A percentile compares a stretch with the other conserved stretches of the same genome.
phyloP scores from a whole-genome alignment of 768 basidiomycete genomes.

The Tulasnella calospora region DNA sequence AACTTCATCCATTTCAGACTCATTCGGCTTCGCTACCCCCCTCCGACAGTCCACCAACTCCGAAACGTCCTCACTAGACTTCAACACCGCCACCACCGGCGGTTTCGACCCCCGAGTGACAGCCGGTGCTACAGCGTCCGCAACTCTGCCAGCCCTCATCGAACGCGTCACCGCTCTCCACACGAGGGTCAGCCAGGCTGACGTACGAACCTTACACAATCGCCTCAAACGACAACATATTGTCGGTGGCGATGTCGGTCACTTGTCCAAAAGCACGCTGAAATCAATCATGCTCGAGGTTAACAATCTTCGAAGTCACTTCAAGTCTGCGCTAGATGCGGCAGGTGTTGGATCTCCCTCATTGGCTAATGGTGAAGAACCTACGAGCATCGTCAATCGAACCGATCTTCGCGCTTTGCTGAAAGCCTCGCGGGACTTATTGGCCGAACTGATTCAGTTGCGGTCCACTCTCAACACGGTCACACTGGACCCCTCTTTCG shows the following conservation, averaged over 20 bases:
- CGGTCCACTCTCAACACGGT: slow-evolving; percentile 82
- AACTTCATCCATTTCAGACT: slow-evolving; percentile 51
- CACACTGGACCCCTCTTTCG: slow-evolving; percentile 78
- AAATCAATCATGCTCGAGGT: slow-evolving; percentile 67
- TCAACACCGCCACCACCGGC: background rate
- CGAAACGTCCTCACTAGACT: slow-evolving; percentile 21
- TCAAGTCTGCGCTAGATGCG: slow-evolving; percentile 47
- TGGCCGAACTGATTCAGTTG: slow-evolving; percentile 75
- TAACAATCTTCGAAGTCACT: slow-evolving; percentile 61
- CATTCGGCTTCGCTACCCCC: slow-evolving; percentile 14
- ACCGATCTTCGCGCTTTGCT: slow-evolving; percentile 79
- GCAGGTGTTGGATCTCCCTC: slow-evolving; percentile 37
- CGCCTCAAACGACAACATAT: slow-evolving; percentile 86
- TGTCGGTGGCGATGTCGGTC: slow-evolving; percentile 72
- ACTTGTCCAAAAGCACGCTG: slow-evolving; percentile 80
- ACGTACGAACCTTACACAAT: slow-evolving; percentile 81
- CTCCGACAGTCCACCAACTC: slow-evolving; percentile 12
- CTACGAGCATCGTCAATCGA: slow-evolving; percentile 53
- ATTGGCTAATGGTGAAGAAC: slow-evolving; percentile 58
- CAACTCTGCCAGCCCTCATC: slow-evolving; percentile 36
- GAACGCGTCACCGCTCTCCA: slow-evolving; percentile 58
- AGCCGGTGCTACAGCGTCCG: background rate
- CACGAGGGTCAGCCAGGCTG: slow-evolving; percentile 61
- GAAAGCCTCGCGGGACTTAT: slow-evolving; percentile 78
- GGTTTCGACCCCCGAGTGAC: background rate